These are phyloP conservation scores for Trypanosoma brucei DNA, from an alignment of 208 protist genomes.

Conservation along the genomic window DNA sequence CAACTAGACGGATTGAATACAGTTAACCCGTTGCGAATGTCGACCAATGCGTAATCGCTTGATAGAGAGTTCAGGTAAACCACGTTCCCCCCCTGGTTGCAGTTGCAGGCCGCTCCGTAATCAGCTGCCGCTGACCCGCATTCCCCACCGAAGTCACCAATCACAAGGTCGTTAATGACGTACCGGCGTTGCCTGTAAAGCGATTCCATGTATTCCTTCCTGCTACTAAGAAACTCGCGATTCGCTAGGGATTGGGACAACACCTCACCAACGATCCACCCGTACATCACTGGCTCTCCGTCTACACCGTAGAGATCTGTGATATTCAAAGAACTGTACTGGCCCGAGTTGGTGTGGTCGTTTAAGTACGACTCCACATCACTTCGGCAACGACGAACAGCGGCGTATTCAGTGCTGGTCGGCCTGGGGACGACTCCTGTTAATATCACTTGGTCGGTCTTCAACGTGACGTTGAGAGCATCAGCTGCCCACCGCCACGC, in stretches of 20 bases:
- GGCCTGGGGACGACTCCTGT: constrained; percentile 8
- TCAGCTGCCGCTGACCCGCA: not conserved
- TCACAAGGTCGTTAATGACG: not conserved
- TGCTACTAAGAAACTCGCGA: constrained; percentile 6
- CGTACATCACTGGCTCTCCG: not conserved
- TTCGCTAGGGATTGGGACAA: not conserved
- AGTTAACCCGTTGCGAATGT: not conserved
- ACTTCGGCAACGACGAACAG: constrained; percentile 4
- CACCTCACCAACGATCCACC: not conserved
- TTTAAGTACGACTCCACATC: constrained; percentile 11
- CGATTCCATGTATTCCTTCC: constrained; percentile 8
- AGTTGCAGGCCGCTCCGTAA: constrained; percentile 34
- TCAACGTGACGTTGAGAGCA: not conserved
- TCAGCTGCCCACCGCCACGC: not conserved
- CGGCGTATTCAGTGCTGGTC: constrained; percentile 7
- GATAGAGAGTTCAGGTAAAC: constrained; percentile 16
- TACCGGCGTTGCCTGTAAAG: constrained; percentile 3
- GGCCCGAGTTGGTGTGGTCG: not conserved
- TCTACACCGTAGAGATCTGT: constrained; percentile 7
- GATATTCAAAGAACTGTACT: constrained; percentile 3
- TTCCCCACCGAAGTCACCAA: not conserved
- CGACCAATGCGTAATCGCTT: constrained; percentile 1
- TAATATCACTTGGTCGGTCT: constrained; percentile 9
- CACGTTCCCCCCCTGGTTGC: constrained; percentile 33
- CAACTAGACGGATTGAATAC: not conserved